Base-by-base conservation (phyloP, 805 yeast species). In the Metschnikowia henanensis region DNA sequence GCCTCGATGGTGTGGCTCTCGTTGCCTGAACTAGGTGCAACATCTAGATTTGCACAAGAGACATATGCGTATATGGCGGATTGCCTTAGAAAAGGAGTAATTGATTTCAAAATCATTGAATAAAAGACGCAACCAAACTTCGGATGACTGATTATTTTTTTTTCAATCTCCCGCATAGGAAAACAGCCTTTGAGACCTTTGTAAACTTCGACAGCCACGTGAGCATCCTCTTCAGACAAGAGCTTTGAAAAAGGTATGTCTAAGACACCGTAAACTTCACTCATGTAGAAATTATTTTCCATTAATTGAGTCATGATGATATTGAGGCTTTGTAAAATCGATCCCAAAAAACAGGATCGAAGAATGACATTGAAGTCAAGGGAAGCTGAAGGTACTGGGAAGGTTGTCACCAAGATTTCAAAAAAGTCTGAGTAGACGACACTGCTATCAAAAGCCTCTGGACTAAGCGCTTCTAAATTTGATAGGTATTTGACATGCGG, bases 61-160 rank as follows among this genome's bases (percentile, higher is more conserved):
- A 80, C 77, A 56, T 63, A 72, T 0, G 81, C 69, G 52, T 76
- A 80, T 6, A 87, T 76, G 6, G 84, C 75, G 13, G 80, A 68
- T 52, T 79, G 76, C 50, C 95, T 70, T 41, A 87, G 66, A 51
- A 83, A 87, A 17, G 90, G 88, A 0, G 84, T 76, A 7, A 75
- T 59, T 1, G 81, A 61, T 53, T 78, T 80, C n/a, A 75, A 58
- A 17, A 83, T 35, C 77, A 84, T 70, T 0, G 83, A 68, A 53
- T 72, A 80, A 3, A 83, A 48, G 1, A 76, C 66, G 23, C 58
- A 41, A 0, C 79, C 70, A 44, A 72, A 65, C 9, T 46, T 54
- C 1, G 53, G 47, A 30, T 61, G 56, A 20, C 58, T 41, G 2
- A 45, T 43, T 3, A 54, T 37, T 37, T 38, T 19, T 8, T 55